Percentiles rank a stretch among this genome's conserved stretches.
Conservation (phyloP, 345 rosid species). For the Lepidium africanum region DNA sequence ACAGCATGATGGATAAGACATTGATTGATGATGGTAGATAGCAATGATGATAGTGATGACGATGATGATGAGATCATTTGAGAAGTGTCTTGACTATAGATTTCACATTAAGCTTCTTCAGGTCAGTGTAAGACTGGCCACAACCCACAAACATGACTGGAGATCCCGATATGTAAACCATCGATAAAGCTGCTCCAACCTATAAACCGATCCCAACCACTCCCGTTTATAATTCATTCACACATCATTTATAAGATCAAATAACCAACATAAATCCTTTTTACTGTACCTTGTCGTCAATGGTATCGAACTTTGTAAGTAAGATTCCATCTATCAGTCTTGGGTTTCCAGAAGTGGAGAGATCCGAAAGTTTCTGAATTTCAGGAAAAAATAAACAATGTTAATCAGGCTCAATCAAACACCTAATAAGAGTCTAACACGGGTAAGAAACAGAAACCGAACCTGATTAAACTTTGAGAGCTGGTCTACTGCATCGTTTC, state of each 20-base stretch:
- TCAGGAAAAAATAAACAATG: background rate
- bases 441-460: conserved; percentile 4
- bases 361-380: conserved; percentile 79
- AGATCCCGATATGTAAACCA: conserved; percentile 94
- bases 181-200: conserved; percentile 98
- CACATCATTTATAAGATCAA: background rate
- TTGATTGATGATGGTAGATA: background rate
- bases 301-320: conserved; percentile 93
- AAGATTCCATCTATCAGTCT: conserved; percentile 89
- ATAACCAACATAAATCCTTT: background rate
- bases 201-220: conserved; percentile 22
- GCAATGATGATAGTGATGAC: background rate
- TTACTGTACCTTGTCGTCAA: conserved; percentile 77
- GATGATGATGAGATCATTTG: conserved; percentile 40
- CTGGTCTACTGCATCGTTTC: conserved; percentile 97
- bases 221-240: background rate
- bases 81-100: conserved; percentile 89
- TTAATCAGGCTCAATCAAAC: background rate
- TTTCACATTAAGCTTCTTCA: conserved; percentile 86
- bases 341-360: conserved; percentile 64
- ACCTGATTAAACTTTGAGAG: conserved; percentile 96
- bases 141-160: conserved; percentile 99
- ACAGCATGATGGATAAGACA: conserved; percentile 20
- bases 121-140: conserved; percentile 92
- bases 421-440: background rate